Evolutionary conservation across 139 green algal species (phyloP).

Genomic region (Closterium sp.): DNA sequence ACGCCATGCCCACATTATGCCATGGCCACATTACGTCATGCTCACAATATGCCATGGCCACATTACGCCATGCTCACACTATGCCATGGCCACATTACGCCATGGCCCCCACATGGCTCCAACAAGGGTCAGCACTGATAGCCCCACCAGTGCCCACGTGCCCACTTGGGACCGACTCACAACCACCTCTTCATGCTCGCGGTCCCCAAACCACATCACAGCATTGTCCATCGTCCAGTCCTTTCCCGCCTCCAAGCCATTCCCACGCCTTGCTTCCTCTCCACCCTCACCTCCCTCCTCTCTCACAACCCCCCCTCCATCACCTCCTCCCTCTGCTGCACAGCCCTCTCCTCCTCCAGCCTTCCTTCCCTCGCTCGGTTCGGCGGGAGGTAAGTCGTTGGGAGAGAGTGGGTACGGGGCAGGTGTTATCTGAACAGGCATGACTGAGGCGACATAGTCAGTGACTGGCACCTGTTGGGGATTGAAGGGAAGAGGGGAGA

Average conservation of each 20-base stretch:
- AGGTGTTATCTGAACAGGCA: background rate
- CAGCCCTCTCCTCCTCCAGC: background rate
- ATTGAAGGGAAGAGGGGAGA: too few species aligned
- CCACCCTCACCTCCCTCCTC: too few species aligned
- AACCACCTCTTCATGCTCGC: background rate
- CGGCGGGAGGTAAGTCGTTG: background rate
- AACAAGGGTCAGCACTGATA: background rate
- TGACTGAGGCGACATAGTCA: background rate
- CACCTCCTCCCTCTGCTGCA: background rate
- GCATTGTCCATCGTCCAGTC: background rate
- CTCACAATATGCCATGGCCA: background rate
- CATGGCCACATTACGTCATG: background rate
- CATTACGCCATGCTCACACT: background rate
- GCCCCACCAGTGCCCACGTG: background rate
- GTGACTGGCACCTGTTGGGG: background rate
- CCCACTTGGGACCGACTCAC: background rate
- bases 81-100: too few species aligned
- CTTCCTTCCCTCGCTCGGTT: background rate
- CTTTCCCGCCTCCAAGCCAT: background rate
- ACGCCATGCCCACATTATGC: background rate
- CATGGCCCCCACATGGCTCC: background rate
- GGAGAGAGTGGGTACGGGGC: background rate
- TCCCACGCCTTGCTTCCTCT: background rate
- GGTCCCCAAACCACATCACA: background rate
- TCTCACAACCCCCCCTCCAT: background rate